These are phyloP conservation scores for Pseudisothecium myosuroides DNA, from an alignment of 225 moss, liverwort and hornwort species.

Conservation along the genomic window DNA sequence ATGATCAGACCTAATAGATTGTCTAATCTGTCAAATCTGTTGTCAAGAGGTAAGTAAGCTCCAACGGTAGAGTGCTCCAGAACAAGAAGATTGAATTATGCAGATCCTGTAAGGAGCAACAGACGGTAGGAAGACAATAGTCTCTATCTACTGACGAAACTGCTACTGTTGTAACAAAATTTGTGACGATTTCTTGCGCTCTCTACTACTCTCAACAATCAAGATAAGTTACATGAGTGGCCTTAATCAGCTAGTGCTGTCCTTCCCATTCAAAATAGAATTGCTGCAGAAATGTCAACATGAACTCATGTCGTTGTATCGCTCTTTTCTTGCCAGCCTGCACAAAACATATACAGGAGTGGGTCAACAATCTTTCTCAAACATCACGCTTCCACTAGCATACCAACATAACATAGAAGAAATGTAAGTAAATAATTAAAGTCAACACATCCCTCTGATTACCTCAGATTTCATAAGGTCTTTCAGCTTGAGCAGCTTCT, in stretches of 20 bases:
- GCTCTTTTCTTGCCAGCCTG: constrained; percentile 86
- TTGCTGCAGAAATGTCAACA: constrained; percentile 62
- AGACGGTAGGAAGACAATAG: background rate
- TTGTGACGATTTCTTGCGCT: background rate
- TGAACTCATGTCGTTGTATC: constrained; percentile 61
- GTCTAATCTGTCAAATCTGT: background rate
- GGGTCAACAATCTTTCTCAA: background rate
- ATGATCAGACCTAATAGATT: background rate
- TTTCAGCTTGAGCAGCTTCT: constrained; percentile 87
- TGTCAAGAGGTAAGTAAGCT: background rate
- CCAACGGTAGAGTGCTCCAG: background rate
- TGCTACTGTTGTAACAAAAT: background rate
- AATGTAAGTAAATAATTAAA: background rate
- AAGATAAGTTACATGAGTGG: background rate
- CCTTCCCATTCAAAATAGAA: constrained; percentile 82
- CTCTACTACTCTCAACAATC: background rate
- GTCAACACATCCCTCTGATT: background rate
- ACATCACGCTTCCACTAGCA: background rate
- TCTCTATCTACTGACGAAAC: background rate
- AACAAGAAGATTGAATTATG: background rate
- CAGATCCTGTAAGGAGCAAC: background rate
- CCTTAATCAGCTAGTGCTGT: background rate
- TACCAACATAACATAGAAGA: background rate
- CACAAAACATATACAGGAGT: background rate
- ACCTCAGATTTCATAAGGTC: constrained; percentile 86